Evolutionary conservation across 2,329 filamentous ascomycete species (phyloP).

Genomic region (Aquanectria penicillioides): DNA sequence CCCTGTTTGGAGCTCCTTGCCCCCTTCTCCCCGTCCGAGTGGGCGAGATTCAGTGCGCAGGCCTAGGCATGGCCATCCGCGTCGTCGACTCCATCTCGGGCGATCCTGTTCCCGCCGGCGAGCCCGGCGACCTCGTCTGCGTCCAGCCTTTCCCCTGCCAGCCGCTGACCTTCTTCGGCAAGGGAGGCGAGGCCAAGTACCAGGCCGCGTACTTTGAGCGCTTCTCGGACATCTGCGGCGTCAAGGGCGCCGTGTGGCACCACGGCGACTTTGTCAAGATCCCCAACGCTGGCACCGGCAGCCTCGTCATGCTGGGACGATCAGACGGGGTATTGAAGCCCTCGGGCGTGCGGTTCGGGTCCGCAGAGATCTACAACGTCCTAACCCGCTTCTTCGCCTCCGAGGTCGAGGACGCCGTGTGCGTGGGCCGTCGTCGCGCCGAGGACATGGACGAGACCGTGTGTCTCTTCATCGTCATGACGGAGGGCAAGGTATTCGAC

Average conservation of each 20-base stretch:
- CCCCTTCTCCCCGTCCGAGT: conserved; percentile 76
- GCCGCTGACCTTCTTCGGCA: conserved; percentile 88
- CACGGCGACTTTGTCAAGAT: conserved; percentile 90
- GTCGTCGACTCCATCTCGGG: conserved; percentile 69
- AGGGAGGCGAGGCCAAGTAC: conserved; percentile 75
- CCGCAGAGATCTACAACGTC: conserved; percentile 97
- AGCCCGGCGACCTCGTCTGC: conserved; percentile 90
- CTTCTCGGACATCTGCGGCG: conserved; percentile 64
- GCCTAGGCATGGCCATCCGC: conserved; percentile 80
- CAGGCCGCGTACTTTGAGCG: conserved; percentile 86
- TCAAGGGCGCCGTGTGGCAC: conserved; percentile 75
- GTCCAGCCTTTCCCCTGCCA: conserved; percentile 88
- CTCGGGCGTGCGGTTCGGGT: conserved; percentile 89
- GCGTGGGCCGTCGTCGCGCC: conserved; percentile 79
- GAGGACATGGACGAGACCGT: conserved; percentile 86
- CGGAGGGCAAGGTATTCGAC: conserved; percentile 64
- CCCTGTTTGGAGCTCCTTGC: conserved; percentile 88
- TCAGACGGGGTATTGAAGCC: conserved; percentile 96
- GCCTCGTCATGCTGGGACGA: conserved; percentile 89
- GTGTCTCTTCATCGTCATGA: conserved; percentile 87
- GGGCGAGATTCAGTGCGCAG: conserved; percentile 81
- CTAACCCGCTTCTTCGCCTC: conserved; percentile 82
- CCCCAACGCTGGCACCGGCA: conserved; percentile 74
- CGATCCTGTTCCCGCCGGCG: conserved; percentile 64
- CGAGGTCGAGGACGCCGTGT: conserved; percentile 86